A percentile compares a stretch with the other conserved stretches of the same genome.
These are phyloP conservation scores for Scedosporium minutisporum DNA, from an alignment of 2,329 filamentous ascomycete species.

Conservation along the genomic window DNA sequence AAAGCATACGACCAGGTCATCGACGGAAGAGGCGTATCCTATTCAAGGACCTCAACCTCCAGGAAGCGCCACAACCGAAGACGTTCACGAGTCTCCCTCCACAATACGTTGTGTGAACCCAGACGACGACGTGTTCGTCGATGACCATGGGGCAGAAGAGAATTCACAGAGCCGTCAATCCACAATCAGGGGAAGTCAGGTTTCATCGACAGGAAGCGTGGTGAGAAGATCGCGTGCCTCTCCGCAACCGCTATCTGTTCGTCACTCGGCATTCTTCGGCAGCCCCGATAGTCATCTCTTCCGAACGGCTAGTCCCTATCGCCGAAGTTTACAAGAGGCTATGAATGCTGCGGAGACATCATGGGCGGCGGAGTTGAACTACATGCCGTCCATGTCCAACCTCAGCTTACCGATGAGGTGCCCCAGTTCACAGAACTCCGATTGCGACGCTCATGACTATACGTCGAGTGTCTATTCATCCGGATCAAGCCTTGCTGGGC, in stretches of 20 bases:
- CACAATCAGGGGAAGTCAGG: background rate
- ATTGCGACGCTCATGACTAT: background rate
- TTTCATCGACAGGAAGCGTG: slow-evolving; percentile 3
- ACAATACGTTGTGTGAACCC: slow-evolving; percentile 17
- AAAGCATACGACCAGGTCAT: slow-evolving; percentile 14
- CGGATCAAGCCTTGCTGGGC: background rate
- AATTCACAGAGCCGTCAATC: background rate
- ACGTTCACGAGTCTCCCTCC: slow-evolving; percentile 1
- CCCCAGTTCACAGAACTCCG: background rate
- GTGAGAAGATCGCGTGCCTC: background rate
- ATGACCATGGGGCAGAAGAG: background rate
- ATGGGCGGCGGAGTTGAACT: background rate
- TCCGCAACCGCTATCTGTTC: background rate
- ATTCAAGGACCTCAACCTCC: slow-evolving; percentile 11
- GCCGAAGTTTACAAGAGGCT: slow-evolving; percentile 2
- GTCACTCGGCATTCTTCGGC: background rate
- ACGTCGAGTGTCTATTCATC: slow-evolving; percentile 6
- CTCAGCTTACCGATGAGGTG: background rate
- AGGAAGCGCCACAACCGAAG: background rate
- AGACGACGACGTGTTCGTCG: slow-evolving; percentile 10
- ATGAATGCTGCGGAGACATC: background rate
- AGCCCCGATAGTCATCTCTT: slow-evolving; percentile 1
- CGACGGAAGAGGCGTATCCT: background rate
- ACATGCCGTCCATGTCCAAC: slow-evolving; percentile 4
- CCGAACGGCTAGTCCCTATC: slow-evolving; percentile 2